A percentile compares a stretch with the other conserved stretches of the same genome.
Evolutionary conservation across 2,329 filamentous ascomycete genomes (phyloP).

Genomic region (Talaromyces sp.): DNA sequence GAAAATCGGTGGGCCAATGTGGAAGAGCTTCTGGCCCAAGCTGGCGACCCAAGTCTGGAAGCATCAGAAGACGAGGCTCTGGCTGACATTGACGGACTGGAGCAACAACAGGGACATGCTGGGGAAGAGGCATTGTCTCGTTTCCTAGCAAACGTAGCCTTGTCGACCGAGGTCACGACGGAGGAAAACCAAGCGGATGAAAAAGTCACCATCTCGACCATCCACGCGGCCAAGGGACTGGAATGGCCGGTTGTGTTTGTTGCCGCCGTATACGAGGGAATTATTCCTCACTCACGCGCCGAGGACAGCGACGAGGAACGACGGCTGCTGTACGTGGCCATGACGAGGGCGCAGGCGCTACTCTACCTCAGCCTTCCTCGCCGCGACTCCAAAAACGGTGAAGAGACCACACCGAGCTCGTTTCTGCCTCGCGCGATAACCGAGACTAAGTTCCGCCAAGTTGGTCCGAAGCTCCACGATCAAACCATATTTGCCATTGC

Average conservation of each 20-base stretch:
- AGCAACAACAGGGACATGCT: constrained; percentile 50
- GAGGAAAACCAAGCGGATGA: constrained; percentile 47
- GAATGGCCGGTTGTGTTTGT: constrained; percentile 97
- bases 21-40: constrained; percentile 77
- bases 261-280: constrained; percentile 81
- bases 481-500: constrained; percentile 61
- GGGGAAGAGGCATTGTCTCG: constrained; percentile 63
- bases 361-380: constrained; percentile 79
- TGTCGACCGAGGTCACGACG: constrained; percentile 67
- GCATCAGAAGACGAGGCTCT: constrained; percentile 52
- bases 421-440: constrained; percentile 61
- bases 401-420: constrained; percentile 61
- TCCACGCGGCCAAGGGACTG: constrained; percentile 90
- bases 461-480: constrained; percentile 65
- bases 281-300: constrained; percentile 79
- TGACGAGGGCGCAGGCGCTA: constrained; percentile 85
- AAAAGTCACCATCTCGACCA: constrained; percentile 86
- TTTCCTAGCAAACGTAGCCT: constrained; percentile 83
- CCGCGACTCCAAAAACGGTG: constrained; percentile 55
- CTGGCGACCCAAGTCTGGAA: constrained; percentile 59
- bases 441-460: constrained; percentile 49
- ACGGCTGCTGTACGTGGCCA: constrained; percentile 85
- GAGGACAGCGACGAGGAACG: constrained; percentile 86
- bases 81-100: constrained; percentile 64
- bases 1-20: constrained; percentile 83